phyloP scores from a whole-genome alignment of 768 basidiomycete genomes.

The Cyclocybe cylindracea region DNA sequence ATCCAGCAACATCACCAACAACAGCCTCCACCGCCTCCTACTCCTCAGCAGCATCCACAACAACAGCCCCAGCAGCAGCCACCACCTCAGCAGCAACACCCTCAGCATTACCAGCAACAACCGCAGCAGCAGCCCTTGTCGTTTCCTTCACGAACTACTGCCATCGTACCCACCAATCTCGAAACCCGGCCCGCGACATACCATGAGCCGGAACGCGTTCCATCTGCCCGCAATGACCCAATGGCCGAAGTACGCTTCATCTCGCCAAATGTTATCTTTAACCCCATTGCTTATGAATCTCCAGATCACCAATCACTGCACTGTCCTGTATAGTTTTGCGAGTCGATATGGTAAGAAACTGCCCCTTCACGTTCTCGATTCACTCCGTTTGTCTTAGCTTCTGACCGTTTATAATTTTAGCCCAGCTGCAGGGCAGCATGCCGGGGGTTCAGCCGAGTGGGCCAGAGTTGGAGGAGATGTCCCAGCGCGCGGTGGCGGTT shows the following conservation, averaged over 20 bases:
- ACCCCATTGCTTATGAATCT: background rate
- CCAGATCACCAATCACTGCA: constrained; percentile 65
- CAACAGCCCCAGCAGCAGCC: constrained; percentile 20
- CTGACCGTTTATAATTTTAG: constrained; percentile 23
- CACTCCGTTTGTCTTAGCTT: background rate
- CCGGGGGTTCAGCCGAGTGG: constrained; percentile 53
- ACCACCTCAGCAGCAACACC: constrained; percentile 20
- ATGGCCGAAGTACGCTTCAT: constrained; percentile 43
- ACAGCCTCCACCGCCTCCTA: constrained; percentile 14
- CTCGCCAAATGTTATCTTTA: no score
- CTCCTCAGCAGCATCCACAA: constrained; percentile 13
- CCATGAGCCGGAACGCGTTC: constrained; percentile 35
- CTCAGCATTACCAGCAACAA: constrained; percentile 13
- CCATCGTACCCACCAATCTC: constrained; percentile 41
- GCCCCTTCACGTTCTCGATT: constrained; percentile 18
- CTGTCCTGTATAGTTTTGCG: constrained; percentile 62
- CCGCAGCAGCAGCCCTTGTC: constrained; percentile 26
- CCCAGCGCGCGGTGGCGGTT: constrained; percentile 62
- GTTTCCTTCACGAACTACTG: constrained; percentile 37
- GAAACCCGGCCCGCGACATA: constrained; percentile 38
- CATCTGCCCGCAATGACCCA: constrained; percentile 35
- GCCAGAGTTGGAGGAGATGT: constrained; percentile 70
- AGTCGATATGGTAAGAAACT: constrained; percentile 56
- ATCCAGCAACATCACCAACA: constrained; percentile 14
- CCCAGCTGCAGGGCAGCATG: constrained; percentile 43